These are phyloP conservation scores for Phlegmacium glaucopus DNA, from an alignment of 768 basidiomycete genomes.

Conservation along the genomic window DNA sequence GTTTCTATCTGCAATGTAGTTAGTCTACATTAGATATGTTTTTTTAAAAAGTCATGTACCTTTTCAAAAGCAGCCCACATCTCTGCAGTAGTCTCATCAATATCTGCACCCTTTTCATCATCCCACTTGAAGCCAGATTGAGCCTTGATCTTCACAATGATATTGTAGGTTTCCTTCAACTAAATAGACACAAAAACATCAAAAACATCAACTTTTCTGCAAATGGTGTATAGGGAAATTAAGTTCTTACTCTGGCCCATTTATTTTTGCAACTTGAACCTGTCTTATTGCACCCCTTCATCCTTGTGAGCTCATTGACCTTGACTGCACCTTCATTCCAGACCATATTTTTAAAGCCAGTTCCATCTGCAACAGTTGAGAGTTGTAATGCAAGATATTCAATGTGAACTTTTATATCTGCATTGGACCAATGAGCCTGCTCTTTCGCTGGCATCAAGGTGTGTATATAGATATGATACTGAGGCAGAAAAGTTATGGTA, in stretches of 20 bases:
- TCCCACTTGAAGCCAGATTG: constrained; percentile 2
- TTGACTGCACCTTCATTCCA: not conserved
- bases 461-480: too few relatives aligned
- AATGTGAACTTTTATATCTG: not conserved
- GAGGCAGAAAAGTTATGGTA: too few relatives aligned
- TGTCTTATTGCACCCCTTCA: not conserved
- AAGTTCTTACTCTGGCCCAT: not conserved
- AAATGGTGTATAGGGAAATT: not conserved
- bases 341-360: not conserved
- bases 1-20: not conserved
- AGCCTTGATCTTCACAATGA: not conserved
- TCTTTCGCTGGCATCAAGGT: too few relatives aligned
- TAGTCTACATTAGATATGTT: not conserved
- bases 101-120: constrained; percentile 9
- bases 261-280: not conserved
- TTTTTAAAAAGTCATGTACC: not conserved
- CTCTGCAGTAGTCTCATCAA: not conserved
- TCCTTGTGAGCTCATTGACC: not conserved
- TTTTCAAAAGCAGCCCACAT: not conserved
- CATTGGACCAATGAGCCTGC: constrained; percentile 7
- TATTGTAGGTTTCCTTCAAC: not conserved
- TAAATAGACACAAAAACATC: not conserved
- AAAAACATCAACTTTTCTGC: not conserved
- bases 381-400: not conserved
- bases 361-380: not conserved